A percentile compares a stretch with the other conserved stretches of the same genome.
Evolutionary conservation across 2,329 filamentous ascomycete species (phyloP).

Genomic region (Metarhizium guizhouense): DNA sequence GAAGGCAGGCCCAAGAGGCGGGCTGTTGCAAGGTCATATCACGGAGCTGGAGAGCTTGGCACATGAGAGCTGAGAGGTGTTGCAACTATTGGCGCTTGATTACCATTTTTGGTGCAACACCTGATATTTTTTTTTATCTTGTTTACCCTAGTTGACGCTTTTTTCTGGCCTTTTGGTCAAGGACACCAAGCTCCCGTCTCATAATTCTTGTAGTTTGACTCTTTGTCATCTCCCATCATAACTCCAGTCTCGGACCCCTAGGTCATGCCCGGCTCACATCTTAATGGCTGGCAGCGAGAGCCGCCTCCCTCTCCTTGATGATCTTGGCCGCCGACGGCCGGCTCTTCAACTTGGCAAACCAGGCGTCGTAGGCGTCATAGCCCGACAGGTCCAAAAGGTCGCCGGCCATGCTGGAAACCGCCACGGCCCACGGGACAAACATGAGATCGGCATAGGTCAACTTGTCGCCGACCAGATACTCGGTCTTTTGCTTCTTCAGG

Average conservation of each 20-base stretch:
- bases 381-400: not conserved
- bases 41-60: too few species aligned
- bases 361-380: slow-evolving; percentile 5
- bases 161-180: too few species aligned
- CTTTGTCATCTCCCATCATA: too few species aligned
- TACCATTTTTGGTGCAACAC: too few species aligned
- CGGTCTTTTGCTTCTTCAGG: slow-evolving; percentile 12
- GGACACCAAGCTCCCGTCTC: too few species aligned
- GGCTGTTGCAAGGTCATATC: too few species aligned
- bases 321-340: slow-evolving; percentile 3
- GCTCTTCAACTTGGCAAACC: slow-evolving; percentile 2
- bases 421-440: slow-evolving; percentile 13
- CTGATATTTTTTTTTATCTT: too few species aligned
- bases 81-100: too few species aligned
- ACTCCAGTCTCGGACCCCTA: not conserved
- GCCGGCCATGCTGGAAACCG: not conserved
- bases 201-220: too few species aligned
- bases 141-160: too few species aligned
- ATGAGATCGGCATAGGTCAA: slow-evolving; percentile 18
- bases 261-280: not conserved
- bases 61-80: too few species aligned
- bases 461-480: slow-evolving; percentile 14
- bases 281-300: not conserved
- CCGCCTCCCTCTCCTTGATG: slow-evolving; percentile 3
- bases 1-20: too few species aligned